Evolutionary conservation across 805 yeast species (phyloP), one percentile per base, ranked within the genome.

Genomic region (Millerozyma miso): DNA sequence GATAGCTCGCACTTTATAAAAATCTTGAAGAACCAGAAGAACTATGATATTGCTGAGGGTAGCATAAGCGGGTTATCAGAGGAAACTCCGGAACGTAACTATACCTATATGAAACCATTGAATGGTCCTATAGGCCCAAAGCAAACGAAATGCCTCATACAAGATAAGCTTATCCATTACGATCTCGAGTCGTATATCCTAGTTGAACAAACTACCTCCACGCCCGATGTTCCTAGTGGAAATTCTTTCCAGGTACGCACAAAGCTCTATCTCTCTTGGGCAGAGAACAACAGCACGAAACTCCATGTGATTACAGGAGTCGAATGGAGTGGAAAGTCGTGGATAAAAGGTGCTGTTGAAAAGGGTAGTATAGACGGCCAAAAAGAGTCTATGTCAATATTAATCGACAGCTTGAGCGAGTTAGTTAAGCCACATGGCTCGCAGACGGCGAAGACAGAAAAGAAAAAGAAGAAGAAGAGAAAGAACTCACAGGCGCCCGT

Each of bases 151-250:
- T 85, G 91, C 65, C 58, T 69, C 14, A 81, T 85, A 37, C 69
- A 72, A 3, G 95, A 86, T 54, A 71, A 71, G 2, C 55, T 85
- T 14, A 79, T 80, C 23, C 67, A 73, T 35, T 66, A 56, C 42
- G 81, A 84, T 52, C 67, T 76, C 15, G 67, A 74, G 4, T 63
- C 68, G 19, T 64, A 58, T 43, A 68, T 80, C 17, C 66, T 70
- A 23, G 77, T 81, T 2, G 69, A 74, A 2, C 86, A 83, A 49
- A 58, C 69, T 1, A 80, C 89, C 0, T 75, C 72, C 38, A 82
- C 88, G 0, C 95, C 93, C 0, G 93, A 85, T 63, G 88, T 85
- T n/a, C 95, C 95, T 0, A 80, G 85, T 29, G 93, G 95, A 5
- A 74, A 70, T 48, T 69, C 84, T 0, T 86, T 86, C 51, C 70